Percentiles rank a stretch among this genome's conserved stretches.
Evolutionary conservation across 2,329 filamentous ascomycete genomes (phyloP).

Genomic region (Sporothrix schenckii): DNA sequence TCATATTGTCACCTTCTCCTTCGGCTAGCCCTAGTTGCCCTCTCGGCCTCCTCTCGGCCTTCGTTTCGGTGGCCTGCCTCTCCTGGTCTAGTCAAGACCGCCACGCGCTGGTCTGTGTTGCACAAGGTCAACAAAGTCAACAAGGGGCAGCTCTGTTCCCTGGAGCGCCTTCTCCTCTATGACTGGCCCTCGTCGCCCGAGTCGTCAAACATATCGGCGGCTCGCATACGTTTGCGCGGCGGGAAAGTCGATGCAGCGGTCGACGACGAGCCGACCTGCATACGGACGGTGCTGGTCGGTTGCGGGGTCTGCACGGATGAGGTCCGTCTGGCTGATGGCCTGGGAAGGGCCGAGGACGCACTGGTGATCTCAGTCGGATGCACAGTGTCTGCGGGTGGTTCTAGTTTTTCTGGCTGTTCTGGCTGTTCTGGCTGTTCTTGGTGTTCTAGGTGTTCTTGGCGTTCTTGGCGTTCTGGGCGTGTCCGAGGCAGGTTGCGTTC

Average conservation of each 20-base stretch:
- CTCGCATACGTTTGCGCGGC: conserved; percentile 67
- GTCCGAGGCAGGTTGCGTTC: background rate
- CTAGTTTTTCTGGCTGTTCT: background rate
- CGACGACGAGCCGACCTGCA: conserved; percentile 34
- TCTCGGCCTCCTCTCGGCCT: background rate
- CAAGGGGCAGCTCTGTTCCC: background rate
- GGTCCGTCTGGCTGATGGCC: conserved; percentile 1
- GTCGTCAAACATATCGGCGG: conserved; percentile 86
- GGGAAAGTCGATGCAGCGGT: conserved; percentile 23
- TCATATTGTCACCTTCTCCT: background rate
- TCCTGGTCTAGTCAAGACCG: conserved; percentile 8
- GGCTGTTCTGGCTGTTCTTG: too few relatives aligned
- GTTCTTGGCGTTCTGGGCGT: too few relatives aligned
- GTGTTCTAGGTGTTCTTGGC: background rate
- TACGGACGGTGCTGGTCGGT: background rate
- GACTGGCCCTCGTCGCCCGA: conserved; percentile 54
- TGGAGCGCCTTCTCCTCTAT: background rate
- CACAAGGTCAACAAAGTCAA: background rate
- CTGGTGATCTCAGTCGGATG: background rate
- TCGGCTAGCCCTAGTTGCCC: too few relatives aligned
- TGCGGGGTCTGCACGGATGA: background rate
- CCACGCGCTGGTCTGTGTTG: background rate
- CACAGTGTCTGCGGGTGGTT: background rate
- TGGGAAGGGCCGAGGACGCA: background rate
- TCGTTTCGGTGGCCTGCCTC: background rate